Percentiles rank a stretch among this genome's conserved stretches.
Conservation (phyloP, 495 filamentous ascomycete genomes). For the Penicillium roqueforti region DNA sequence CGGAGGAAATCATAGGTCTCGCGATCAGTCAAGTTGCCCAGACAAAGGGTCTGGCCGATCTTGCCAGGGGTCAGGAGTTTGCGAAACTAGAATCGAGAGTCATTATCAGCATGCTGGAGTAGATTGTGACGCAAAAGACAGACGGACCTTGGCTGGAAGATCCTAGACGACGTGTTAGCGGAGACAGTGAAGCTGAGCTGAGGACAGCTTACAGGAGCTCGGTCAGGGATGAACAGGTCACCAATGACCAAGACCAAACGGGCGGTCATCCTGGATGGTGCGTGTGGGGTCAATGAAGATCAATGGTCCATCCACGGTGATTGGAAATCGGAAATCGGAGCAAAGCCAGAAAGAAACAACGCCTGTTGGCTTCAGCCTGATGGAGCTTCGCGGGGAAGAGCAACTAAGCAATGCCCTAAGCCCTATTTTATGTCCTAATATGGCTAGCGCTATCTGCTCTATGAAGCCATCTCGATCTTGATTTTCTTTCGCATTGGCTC, state of each 20-base stretch:
- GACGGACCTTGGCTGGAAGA: conserved; percentile 79
- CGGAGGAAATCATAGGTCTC: conserved; percentile 94
- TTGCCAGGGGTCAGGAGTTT: conserved; percentile 97
- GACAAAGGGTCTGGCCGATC: conserved; percentile 94
- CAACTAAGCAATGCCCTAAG: conserved; percentile 27
- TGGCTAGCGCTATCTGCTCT: conserved; percentile 5
- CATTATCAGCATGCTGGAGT: not conserved
- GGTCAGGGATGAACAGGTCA: conserved; percentile 96
- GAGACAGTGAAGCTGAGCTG: conserved; percentile 4
- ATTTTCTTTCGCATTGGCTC: conserved; percentile 13
- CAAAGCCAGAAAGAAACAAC: conserved; percentile 5
- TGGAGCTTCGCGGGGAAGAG: conserved; percentile 39
- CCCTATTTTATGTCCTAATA: conserved; percentile 20
- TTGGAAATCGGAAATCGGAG: conserved; percentile 24
- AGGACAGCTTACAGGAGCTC: conserved; percentile 63
- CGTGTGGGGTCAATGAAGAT: conserved; percentile 14
- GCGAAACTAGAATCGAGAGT: conserved; percentile 65
- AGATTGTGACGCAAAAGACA: not conserved
- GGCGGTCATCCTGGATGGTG: conserved; percentile 59
- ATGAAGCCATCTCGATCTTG: conserved; percentile 5
- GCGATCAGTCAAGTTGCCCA: conserved; percentile 94
- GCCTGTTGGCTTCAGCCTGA: conserved; percentile 14
- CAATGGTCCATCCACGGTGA: conserved; percentile 24
- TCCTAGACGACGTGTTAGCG: conserved; percentile 52
- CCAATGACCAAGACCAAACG: conserved; percentile 87